phyloP scores from a whole-genome alignment of 2,329 filamentous ascomycete genomes.

The Monosporascus sp. region DNA sequence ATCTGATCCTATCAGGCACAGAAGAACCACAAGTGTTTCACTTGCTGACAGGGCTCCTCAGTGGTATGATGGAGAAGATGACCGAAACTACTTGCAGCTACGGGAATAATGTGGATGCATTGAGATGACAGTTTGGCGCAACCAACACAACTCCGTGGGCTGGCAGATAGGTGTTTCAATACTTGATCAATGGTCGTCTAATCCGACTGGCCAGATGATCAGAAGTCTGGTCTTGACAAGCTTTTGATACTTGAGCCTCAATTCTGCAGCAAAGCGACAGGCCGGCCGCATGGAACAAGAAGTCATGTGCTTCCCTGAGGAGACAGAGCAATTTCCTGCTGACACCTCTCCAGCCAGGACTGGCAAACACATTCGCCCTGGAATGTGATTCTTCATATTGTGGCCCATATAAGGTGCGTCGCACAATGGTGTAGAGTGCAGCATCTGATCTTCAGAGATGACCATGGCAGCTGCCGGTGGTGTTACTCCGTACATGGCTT shows the following conservation, averaged over 20 bases:
- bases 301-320: background rate
- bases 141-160: background rate
- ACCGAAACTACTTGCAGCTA: no score
- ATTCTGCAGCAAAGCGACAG: background rate
- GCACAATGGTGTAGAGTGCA: background rate
- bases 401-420: background rate
- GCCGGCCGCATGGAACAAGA: background rate
- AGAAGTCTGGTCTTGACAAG: background rate
- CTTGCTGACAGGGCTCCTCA: no score
- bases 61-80: background rate
- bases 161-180: background rate
- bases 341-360: background rate
- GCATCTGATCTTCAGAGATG: background rate
- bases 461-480: background rate
- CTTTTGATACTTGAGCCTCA: background rate
- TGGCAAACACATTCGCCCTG: background rate
- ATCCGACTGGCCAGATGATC: background rate
- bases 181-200: background rate
- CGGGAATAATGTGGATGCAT: no score
- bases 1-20: background rate
- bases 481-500: background rate
- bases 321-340: background rate
- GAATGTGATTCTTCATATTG: background rate
- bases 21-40: no score
- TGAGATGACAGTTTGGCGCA: background rate